Conservation (phyloP, 345 rosid genomes). For the Cardiospermum halicacabum region DNA sequence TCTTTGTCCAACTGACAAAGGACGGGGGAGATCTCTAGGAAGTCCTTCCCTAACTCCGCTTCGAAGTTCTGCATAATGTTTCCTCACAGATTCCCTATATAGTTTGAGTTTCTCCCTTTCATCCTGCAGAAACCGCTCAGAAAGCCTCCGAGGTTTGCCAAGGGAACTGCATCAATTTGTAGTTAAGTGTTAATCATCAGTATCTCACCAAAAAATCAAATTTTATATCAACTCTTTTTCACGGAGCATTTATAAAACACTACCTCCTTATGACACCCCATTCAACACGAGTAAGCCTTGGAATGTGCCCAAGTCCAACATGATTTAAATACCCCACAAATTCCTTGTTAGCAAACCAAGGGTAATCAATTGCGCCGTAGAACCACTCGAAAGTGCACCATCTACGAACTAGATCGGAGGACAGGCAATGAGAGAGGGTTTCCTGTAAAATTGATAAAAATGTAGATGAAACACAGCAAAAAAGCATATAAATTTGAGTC, state of each 20-base stretch:
- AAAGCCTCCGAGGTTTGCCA: slow-evolving; percentile 95
- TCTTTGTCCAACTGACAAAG: slow-evolving; percentile 81
- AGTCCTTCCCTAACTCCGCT: slow-evolving; percentile 82
- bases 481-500: not conserved
- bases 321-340: slow-evolving; percentile 90
- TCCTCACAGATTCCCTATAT: slow-evolving; percentile 87
- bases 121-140: slow-evolving; percentile 70
- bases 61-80: slow-evolving; percentile 76
- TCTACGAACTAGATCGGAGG: slow-evolving; percentile 61
- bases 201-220: slow-evolving; percentile 6
- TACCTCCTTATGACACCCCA: slow-evolving; percentile 99
- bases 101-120: slow-evolving; percentile 84
- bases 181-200: slow-evolving; percentile 12
- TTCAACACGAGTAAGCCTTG: slow-evolving; percentile 89
- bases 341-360: slow-evolving; percentile 98
- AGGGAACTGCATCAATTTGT: slow-evolving; percentile 68
- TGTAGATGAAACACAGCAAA: not conserved
- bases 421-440: slow-evolving; percentile 57
- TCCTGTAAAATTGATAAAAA: slow-evolving; percentile 47
- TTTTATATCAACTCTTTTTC: not conserved
- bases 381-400: slow-evolving; percentile 96
- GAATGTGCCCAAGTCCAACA: slow-evolving; percentile 91
- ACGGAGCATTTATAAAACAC: not conserved
- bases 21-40: slow-evolving; percentile 87
- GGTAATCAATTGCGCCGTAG: slow-evolving; percentile 89